Evolutionary conservation across 129 eudicot genomes (phyloP).

Genomic region (Heracleum sosnowskyi): DNA sequence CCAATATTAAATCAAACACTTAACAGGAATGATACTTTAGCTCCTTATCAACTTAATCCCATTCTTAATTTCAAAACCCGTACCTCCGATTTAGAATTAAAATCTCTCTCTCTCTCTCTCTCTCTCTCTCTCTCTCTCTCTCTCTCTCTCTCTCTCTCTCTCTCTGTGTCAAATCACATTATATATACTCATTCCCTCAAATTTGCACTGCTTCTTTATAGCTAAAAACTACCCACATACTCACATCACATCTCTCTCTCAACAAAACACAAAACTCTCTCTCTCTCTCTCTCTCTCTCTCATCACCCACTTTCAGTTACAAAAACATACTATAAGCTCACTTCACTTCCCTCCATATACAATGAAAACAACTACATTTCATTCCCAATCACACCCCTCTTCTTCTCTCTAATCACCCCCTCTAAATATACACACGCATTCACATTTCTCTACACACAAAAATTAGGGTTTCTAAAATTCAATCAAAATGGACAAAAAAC

Average conservation of each 20-base stretch:
- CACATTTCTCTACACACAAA: neutral
- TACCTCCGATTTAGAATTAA: too few species aligned
- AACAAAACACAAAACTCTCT: neutral
- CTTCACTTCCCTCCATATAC: neutral
- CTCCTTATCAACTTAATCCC: too few species aligned
- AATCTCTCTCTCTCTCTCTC: too few species aligned
- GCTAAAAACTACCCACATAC: too few species aligned
- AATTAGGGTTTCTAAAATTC: neutral
- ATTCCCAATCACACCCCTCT: neutral
- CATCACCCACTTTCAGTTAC: neutral
- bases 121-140: too few species aligned
- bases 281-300: conserved; percentile 11
- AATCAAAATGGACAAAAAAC: conserved; percentile 40
- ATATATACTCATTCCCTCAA: too few species aligned
- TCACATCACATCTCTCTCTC: neutral
- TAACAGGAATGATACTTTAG: too few species aligned
- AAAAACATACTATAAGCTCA: neutral
- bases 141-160: too few species aligned
- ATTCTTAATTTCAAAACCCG: too few species aligned
- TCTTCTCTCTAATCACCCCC: neutral
- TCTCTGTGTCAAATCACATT: too few species aligned
- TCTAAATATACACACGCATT: neutral
- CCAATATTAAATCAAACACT: too few species aligned
- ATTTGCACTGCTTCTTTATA: neutral
- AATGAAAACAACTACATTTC: neutral